Evolutionary conservation across 164 flowering plant genomes (phyloP), one percentile per base, ranked within the genome.

Genomic region (Vitis labrusca): DNA sequence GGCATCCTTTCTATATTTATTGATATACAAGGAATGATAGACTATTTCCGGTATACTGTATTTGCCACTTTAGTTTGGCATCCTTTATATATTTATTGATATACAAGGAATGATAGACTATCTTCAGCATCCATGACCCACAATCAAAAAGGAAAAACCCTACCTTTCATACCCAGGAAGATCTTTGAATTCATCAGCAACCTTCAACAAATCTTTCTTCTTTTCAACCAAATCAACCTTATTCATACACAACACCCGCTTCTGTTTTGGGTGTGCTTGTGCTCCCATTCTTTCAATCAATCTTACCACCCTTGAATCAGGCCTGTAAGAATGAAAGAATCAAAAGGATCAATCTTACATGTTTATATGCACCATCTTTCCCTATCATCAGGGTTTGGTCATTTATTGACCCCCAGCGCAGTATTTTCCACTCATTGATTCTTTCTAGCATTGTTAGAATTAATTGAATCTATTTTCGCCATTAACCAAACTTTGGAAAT

Each of bases 111-210:
- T 57, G 9, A 71, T 60, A 57, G 57, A 66, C 52, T 17, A 57
- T 44, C 10, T 59, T 49, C 11, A 64, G 23, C 23, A 37, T 50
- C 58, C 54, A 49, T 23, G 15, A 15, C 8, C 59, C 59, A 50
- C 54, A 63, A 54, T 53, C 30, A 56, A 10, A 68, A 59, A 57
- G 14, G n/a, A 57, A 0, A 69, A 60, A 63, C 10, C 63, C 15
- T 77, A 88, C 99, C 85, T 89, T 65, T 93, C 93, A 85, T 86
- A 96, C 52, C 94, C 97, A 65, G 95, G 91, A 80, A 96, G 92
- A 77, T 92, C 85, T 71, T 85, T 89, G 73, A 93, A 96, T 75
- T 90, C 84, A 56, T 90, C 76, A 9, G 88, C 88, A 80, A 91
- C 94, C 71, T 83, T 86, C 74, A 93, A 70, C 62, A 96, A 73